Evolutionary conservation across 163 green algal genomes (phyloP).

Genomic region (Scenedesmus sp.): DNA sequence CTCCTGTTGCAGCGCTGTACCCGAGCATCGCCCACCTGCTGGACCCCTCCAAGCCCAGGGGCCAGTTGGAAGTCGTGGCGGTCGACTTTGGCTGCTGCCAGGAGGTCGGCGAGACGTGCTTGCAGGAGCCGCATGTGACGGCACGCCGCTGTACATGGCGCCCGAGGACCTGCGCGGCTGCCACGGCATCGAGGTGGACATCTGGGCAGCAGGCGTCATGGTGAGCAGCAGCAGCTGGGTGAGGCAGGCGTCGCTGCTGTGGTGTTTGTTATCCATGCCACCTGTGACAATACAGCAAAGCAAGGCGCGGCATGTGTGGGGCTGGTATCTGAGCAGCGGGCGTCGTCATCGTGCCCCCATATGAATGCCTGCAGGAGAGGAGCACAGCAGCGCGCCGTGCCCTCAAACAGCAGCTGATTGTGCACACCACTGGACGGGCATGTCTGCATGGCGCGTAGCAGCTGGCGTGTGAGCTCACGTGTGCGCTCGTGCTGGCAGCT

Average conservation of each 20-base stretch:
- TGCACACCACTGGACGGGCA: no score
- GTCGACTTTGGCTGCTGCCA: slow-evolving; percentile 71
- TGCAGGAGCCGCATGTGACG: slow-evolving; percentile 51
- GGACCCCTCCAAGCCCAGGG: slow-evolving; percentile 23
- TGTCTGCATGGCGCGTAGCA: no score
- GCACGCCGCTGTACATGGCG: slow-evolving; percentile 76
- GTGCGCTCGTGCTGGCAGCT: not conserved
- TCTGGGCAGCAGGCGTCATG: slow-evolving; percentile 79
- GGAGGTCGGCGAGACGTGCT: slow-evolving; percentile 4
- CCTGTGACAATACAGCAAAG: no score
- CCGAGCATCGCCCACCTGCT: slow-evolving; percentile 40
- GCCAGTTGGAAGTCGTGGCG: slow-evolving; percentile 53
- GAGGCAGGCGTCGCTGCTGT: no score
- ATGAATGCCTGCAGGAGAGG: no score
- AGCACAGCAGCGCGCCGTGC: no score
- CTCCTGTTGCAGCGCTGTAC: slow-evolving; percentile 34
- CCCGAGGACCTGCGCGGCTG: slow-evolving; percentile 77
- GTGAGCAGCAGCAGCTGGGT: slow-evolving; percentile 38
- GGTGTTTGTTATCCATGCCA: no score
- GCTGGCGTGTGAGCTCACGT: not conserved
- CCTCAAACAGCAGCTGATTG: no score
- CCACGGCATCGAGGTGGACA: slow-evolving; percentile 76
- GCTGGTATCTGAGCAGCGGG: no score
- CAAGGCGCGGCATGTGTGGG: no score
- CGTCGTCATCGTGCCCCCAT: no score